Conservation (phyloP, 768 basidiomycete genomes). For the Fibroporia radiculosa region DNA sequence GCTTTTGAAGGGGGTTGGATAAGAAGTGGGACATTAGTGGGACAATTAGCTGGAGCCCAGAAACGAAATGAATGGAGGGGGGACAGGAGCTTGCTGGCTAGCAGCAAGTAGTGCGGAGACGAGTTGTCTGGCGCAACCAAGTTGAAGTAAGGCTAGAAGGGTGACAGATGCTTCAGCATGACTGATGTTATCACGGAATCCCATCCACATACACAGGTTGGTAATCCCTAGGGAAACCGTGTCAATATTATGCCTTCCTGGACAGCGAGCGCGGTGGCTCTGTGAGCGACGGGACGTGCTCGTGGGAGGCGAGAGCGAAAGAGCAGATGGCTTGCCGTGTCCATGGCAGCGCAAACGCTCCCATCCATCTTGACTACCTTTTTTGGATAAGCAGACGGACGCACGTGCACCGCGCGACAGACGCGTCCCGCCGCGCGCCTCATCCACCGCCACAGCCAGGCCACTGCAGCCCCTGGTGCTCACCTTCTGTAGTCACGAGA, state of each 20-base stretch:
- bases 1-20: conserved; percentile 32
- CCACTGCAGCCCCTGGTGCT: conserved; percentile 7
- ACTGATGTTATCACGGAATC: not conserved
- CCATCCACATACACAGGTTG: conserved; percentile 9
- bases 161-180: conserved; percentile 1
- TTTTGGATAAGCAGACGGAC: not conserved
- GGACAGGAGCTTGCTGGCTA: conserved; percentile 14
- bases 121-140: not conserved
- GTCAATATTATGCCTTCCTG: conserved; percentile 8
- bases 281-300: conserved; percentile 9
- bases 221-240: conserved; percentile 25
- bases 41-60: conserved; percentile 28
- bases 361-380: not conserved
- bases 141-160: not conserved
- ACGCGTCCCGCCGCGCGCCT: conserved; percentile 1
- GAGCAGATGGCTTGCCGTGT: conserved; percentile 4
- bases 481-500: not conserved
- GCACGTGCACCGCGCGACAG: not conserved
- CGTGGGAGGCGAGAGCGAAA: conserved; percentile 4
- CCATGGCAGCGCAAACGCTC: conserved; percentile 10
- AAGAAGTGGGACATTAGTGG: conserved; percentile 21
- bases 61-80: conserved; percentile 6
- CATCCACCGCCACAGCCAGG: not conserved
- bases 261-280: not conserved
- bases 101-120: conserved; percentile 10